Conservation (phyloP, 2,329 filamentous ascomycete species). For the Parasarocladium wereldwijsianum region DNA sequence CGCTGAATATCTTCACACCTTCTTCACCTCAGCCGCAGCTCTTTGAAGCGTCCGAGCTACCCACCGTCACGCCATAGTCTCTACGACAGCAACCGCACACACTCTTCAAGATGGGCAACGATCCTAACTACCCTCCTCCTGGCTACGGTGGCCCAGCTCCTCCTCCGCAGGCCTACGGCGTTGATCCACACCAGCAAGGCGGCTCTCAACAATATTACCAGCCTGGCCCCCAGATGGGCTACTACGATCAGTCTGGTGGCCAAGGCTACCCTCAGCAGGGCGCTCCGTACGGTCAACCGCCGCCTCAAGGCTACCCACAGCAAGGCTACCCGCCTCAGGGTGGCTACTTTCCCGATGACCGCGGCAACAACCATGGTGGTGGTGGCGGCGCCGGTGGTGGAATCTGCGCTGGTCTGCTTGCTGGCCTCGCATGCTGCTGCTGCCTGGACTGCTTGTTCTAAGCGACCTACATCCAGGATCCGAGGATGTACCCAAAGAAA, state of each 20-base stretch:
- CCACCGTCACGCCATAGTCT: too few relatives aligned
- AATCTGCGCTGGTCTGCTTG: constrained; percentile 30
- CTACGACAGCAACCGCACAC: too few relatives aligned
- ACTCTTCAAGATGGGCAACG: too few relatives aligned
- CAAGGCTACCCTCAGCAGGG: constrained; percentile 16
- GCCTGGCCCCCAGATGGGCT: constrained; percentile 16
- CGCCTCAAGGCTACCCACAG: constrained; percentile 18
- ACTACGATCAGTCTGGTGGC: constrained; percentile 13
- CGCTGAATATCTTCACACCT: too few relatives aligned
- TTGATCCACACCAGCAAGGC: constrained; percentile 10
- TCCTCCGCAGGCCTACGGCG: too few relatives aligned
- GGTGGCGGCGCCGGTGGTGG: constrained; percentile 10
- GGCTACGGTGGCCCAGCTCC: too few relatives aligned
- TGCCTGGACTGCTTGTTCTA: constrained; percentile 44
- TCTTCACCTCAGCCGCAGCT: too few relatives aligned
- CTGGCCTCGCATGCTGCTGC: constrained; percentile 41
- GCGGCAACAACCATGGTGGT: not conserved
- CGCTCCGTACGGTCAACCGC: constrained; percentile 20
- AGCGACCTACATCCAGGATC: constrained; percentile 5
- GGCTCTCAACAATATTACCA: constrained; percentile 12
- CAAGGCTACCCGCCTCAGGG: constrained; percentile 22
- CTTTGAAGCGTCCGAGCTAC: too few relatives aligned
- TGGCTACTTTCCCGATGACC: constrained; percentile 14
- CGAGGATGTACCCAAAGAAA: too few relatives aligned
- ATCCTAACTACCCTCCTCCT: too few relatives aligned